A percentile compares a stretch with the other conserved stretches of the same genome.
phyloP scores from a whole-genome alignment of 2,329 filamentous ascomycete genomes.

The Alternaria ethzedia region DNA sequence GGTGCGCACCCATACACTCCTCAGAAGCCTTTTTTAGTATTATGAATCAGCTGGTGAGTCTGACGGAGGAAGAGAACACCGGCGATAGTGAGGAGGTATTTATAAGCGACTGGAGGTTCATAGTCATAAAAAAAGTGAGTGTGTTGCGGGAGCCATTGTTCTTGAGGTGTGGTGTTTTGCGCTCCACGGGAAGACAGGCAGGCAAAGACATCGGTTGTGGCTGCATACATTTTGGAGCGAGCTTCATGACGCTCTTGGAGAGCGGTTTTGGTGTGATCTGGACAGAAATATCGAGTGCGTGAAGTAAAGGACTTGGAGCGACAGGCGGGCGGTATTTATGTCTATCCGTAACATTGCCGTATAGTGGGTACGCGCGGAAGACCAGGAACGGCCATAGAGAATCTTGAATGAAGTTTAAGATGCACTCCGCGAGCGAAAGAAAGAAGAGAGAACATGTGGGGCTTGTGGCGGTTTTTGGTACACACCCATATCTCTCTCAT shows the following conservation, averaged over 20 bases:
- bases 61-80: neutral
- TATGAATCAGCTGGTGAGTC: neutral
- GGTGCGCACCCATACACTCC: neutral
- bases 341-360: no score
- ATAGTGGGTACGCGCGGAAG: no score
- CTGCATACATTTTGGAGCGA: rapidly evolving
- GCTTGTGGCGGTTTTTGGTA: no score
- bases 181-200: neutral
- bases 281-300: neutral
- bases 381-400: no score
- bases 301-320: neutral
- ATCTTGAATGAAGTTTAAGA: no score
- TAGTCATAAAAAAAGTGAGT: neutral
- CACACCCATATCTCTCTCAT: no score
- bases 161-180: neutral
- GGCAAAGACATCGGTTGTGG: neutral
- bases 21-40: neutral
- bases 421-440: no score
- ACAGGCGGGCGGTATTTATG: neutral
- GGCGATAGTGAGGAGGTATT: neutral
- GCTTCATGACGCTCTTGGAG: rapidly evolving
- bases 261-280: rapidly evolving
- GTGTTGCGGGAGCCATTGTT: neutral
- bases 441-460: no score
- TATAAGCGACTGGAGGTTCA: neutral